A percentile compares a stretch with the other conserved stretches of the same genome.
Evolutionary conservation across 495 filamentous ascomycete species (phyloP).

Genomic region (Podospora pseudocomata): DNA sequence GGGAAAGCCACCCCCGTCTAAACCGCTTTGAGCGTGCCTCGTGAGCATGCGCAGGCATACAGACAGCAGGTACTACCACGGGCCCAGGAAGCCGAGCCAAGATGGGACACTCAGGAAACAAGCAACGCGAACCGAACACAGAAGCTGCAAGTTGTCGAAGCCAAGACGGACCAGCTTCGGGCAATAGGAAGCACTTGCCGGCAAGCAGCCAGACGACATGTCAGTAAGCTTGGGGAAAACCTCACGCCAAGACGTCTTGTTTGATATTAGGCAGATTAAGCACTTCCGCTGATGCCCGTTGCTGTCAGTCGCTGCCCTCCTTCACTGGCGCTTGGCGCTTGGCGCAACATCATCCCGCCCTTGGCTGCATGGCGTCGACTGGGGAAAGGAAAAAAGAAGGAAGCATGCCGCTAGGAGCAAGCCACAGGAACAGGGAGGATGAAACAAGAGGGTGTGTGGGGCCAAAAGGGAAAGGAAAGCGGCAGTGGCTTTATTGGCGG

Average conservation of each 20-base stretch:
- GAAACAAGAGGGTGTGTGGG: neutral
- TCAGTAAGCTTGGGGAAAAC: neutral
- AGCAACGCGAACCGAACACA: neutral
- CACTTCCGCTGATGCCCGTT: neutral
- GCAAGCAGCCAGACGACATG: neutral
- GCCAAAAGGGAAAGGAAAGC: neutral
- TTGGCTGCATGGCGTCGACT: neutral
- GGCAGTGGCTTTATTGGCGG: neutral
- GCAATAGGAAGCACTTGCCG: constrained; percentile 1
- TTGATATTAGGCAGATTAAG: constrained; percentile 12
- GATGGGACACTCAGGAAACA: neutral
- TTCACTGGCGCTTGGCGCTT: neutral
- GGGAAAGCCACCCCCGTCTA: constrained; percentile 20
- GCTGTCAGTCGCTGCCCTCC: neutral
- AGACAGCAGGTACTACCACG: neutral
- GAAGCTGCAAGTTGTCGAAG: neutral
- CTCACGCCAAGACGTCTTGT: constrained; percentile 10
- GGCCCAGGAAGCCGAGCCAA: neutral
- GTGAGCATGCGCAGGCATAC: constrained; percentile 4
- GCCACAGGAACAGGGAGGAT: neutral
- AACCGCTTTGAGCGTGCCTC: constrained; percentile 29
- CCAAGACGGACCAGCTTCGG: constrained; percentile 8
- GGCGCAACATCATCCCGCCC: constrained; percentile 6
- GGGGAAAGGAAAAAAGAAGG: neutral
- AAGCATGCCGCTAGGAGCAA: neutral